Percentiles rank a stretch among this genome's conserved stretches.
phyloP scores from a whole-genome alignment of 176 grass and related monocot species.

The Calamus simplicifolius region DNA sequence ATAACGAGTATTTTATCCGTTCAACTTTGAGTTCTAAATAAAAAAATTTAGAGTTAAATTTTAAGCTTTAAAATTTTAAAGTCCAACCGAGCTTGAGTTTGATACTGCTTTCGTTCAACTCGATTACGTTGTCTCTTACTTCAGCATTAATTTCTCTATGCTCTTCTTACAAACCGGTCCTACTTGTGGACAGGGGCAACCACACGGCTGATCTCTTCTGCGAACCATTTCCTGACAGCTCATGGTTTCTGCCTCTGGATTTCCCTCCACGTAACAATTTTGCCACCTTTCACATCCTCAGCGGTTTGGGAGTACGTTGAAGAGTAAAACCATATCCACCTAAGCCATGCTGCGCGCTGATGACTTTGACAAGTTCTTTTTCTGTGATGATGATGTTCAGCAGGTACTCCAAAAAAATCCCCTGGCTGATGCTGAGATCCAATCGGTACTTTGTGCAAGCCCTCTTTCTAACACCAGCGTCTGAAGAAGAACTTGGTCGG shows the following conservation, averaged over 20 bases:
- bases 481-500: constrained; percentile 40
- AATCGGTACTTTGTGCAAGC: constrained; percentile 60
- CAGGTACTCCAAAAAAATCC: constrained; percentile 30
- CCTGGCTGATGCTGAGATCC: constrained; percentile 47
- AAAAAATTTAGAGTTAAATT: too few species aligned
- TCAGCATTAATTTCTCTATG: constrained; percentile 65
- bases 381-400: constrained; percentile 65
- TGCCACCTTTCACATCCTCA: constrained; percentile 28
- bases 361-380: constrained; percentile 60
- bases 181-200: constrained; percentile 55
- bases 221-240: constrained; percentile 64
- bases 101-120: too few species aligned
- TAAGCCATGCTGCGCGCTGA: constrained; percentile 39
- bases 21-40: too few species aligned
- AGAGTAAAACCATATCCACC: constrained; percentile 33
- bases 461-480: constrained; percentile 52
- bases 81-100: too few species aligned
- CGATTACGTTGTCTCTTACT: constrained; percentile 48
- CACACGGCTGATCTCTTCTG: constrained; percentile 62
- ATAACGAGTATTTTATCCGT: too few species aligned
- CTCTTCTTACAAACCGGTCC: constrained; percentile 51
- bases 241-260: constrained; percentile 63
- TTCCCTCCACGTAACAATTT: constrained; percentile 39
- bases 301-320: constrained; percentile 65
- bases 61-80: too few species aligned